Evolutionary conservation across 2,329 filamentous ascomycete genomes (phyloP).

Genomic region (Zarea fungicola): DNA sequence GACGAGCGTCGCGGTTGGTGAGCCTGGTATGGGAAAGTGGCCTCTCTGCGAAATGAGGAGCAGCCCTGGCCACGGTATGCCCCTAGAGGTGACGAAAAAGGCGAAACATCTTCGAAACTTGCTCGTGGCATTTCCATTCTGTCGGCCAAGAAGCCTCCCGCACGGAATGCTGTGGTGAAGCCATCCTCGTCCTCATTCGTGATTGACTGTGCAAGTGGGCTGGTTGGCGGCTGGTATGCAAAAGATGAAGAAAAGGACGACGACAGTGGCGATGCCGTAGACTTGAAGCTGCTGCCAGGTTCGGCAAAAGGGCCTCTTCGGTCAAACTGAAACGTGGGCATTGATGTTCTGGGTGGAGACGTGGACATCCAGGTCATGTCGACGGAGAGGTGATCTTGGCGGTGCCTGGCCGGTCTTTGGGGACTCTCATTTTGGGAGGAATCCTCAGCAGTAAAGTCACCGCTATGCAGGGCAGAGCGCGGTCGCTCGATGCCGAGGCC

Average conservation of each 20-base stretch:
- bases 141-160: constrained; percentile 42
- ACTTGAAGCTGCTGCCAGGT: constrained; percentile 33
- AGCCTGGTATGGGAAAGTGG: constrained; percentile 63
- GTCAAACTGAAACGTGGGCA: constrained; percentile 39
- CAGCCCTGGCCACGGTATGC: constrained; percentile 17
- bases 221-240: constrained; percentile 81
- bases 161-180: constrained; percentile 48
- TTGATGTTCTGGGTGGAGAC: constrained; percentile 50
- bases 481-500: constrained; percentile 72
- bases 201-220: constrained; percentile 82
- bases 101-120: constrained; percentile 58
- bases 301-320: constrained; percentile 26
- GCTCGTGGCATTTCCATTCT: constrained; percentile 45
- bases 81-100: constrained; percentile 32
- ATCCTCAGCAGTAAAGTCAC: constrained; percentile 53
- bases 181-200: constrained; percentile 67
- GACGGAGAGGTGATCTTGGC: constrained; percentile 16
- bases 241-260: constrained; percentile 76
- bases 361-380: constrained; percentile 46
- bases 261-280: constrained; percentile 56
- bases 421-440: constrained; percentile 15
- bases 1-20: constrained; percentile 75
- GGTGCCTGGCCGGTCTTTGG: constrained; percentile 14
- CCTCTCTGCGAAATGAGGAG: constrained; percentile 50
- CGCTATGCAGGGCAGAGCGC: constrained; percentile 66